These are phyloP conservation scores for Mycosphaerelloides madeirae DNA, from an alignment of 2,329 filamentous ascomycete species.

Conservation along the genomic window DNA sequence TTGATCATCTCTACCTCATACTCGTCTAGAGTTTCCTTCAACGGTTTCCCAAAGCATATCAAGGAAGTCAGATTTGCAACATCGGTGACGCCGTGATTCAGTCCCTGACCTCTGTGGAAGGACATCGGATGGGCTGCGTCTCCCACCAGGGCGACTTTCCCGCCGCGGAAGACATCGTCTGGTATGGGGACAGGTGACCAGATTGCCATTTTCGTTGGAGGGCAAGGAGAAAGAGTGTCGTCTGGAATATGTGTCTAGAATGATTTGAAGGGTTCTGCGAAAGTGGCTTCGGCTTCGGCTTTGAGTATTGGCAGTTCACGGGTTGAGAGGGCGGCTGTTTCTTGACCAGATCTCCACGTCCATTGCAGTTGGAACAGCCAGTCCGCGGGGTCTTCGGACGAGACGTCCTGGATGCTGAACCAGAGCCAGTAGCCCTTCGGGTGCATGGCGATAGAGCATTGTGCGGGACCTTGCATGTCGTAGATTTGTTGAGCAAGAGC, in stretches of 20 bases:
- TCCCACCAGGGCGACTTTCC: slow-evolving; percentile 5
- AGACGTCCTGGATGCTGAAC: slow-evolving; percentile 6
- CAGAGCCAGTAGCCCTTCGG: slow-evolving; percentile 11
- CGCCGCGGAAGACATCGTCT: neutral
- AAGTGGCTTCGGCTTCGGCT: slow-evolving; percentile 2
- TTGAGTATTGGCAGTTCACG: slow-evolving; percentile 1
- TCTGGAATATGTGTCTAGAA: slow-evolving; percentile 8
- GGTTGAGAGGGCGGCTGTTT: neutral
- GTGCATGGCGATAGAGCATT: slow-evolving; percentile 5
- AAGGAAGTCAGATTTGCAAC: slow-evolving; percentile 2
- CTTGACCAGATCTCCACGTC: slow-evolving; percentile 2
- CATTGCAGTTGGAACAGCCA: slow-evolving; percentile 12
- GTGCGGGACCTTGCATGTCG: slow-evolving; percentile 4
- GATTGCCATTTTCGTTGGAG: slow-evolving; percentile 3
- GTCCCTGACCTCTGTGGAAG: slow-evolving; percentile 9
- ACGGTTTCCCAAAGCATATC: neutral
- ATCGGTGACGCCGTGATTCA: slow-evolving; percentile 13
- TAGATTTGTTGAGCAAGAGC: neutral
- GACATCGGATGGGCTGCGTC: slow-evolving; percentile 13
- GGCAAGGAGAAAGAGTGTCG: neutral
- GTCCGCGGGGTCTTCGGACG: slow-evolving; percentile 3
- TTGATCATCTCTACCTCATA: slow-evolving; percentile 13
- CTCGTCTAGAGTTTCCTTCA: slow-evolving; percentile 1
- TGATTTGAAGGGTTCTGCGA: slow-evolving; percentile 8
- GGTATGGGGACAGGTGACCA: slow-evolving; percentile 3